A percentile compares a stretch with the other conserved stretches of the same genome.
Evolutionary conservation across 2,329 filamentous ascomycete species (phyloP).

Genomic region (Apiospora sp.): DNA sequence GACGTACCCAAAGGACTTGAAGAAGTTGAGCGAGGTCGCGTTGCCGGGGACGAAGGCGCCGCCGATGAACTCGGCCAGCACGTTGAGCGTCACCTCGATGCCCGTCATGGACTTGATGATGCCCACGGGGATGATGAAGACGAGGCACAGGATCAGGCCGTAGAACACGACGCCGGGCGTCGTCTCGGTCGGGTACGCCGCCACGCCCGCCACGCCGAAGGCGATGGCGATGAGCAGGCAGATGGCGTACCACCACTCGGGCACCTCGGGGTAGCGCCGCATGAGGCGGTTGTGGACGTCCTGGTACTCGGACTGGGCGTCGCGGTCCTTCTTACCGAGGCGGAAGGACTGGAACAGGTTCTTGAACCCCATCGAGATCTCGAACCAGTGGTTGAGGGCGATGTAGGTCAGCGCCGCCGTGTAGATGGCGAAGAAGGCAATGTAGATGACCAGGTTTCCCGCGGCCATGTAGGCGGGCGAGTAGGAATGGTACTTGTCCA

Average conservation of each 20-base stretch:
- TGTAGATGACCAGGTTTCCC: slow-evolving; percentile 55
- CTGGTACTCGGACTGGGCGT: slow-evolving; percentile 44
- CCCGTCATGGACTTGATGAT: slow-evolving; percentile 63
- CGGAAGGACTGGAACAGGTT: slow-evolving; percentile 55
- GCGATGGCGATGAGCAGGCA: slow-evolving; percentile 52
- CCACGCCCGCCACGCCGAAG: slow-evolving; percentile 55
- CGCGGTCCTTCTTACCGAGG: slow-evolving; percentile 43
- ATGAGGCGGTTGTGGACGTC: slow-evolving; percentile 62
- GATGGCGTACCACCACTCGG: slow-evolving; percentile 62
- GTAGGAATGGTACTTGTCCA: slow-evolving; percentile 59
- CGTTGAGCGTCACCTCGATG: slow-evolving; percentile 59
- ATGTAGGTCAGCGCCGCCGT: slow-evolving; percentile 52
- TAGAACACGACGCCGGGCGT: slow-evolving; percentile 60
- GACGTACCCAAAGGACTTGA: slow-evolving; percentile 57
- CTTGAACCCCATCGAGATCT: slow-evolving; percentile 56
- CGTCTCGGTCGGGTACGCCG: slow-evolving; percentile 59
- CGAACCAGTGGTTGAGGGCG: slow-evolving; percentile 49
- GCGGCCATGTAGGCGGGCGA: slow-evolving; percentile 62
- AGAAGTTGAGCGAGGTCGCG: slow-evolving; percentile 61
- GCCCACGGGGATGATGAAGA: slow-evolving; percentile 61
- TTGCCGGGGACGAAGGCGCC: slow-evolving; percentile 60
- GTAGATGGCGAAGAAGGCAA: slow-evolving; percentile 61
- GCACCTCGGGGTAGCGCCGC: slow-evolving; percentile 59
- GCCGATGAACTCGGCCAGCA: slow-evolving; percentile 61
- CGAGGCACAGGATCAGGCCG: slow-evolving; percentile 55